These are phyloP conservation scores for Didymella exigua DNA, from an alignment of 2,329 filamentous ascomycete genomes.

Conservation along the genomic window DNA sequence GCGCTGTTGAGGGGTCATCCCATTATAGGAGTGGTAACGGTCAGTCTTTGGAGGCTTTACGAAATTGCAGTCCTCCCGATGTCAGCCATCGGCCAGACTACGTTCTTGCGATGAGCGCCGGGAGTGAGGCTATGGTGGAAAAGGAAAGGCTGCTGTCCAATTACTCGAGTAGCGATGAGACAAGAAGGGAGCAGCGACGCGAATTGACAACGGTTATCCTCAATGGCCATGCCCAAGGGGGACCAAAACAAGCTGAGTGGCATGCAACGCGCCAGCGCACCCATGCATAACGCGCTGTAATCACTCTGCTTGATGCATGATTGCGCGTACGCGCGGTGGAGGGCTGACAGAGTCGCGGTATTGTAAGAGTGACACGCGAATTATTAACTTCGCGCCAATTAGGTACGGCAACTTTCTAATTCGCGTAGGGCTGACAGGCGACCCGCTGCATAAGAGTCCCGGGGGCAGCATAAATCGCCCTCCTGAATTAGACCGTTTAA, in stretches of 20 bases:
- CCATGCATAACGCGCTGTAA: slow-evolving; percentile 12
- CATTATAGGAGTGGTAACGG: slow-evolving; percentile 31
- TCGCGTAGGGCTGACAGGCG: slow-evolving; percentile 16
- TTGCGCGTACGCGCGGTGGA: slow-evolving; percentile 8
- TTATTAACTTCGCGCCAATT: slow-evolving; percentile 12
- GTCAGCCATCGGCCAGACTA: slow-evolving; percentile 23
- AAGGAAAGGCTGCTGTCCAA: slow-evolving; percentile 19
- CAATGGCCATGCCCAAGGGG: not conserved
- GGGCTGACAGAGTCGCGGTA: slow-evolving; percentile 6
- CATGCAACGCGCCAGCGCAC: slow-evolving; percentile 16
- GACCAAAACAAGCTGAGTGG: slow-evolving; percentile 7
- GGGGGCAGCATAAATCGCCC: slow-evolving; percentile 13
- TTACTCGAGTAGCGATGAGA: slow-evolving; percentile 22
- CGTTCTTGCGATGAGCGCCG: slow-evolving; percentile 12
- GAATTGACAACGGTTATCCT: slow-evolving; percentile 12
- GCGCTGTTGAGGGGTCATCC: slow-evolving; percentile 25
- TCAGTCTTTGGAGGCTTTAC: slow-evolving; percentile 19
- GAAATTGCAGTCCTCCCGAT: slow-evolving; percentile 39
- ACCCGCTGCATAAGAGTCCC: slow-evolving; percentile 14
- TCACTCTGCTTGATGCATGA: slow-evolving; percentile 10
- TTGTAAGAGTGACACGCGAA: slow-evolving; percentile 15
- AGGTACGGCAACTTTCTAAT: slow-evolving; percentile 1
- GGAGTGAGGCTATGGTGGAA: slow-evolving; percentile 20
- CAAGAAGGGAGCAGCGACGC: slow-evolving; percentile 23
- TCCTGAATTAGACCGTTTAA: slow-evolving; percentile 14